Base-by-base conservation (phyloP, 1,284 basidiomycete genomes). In the Fistulinella cinereoalba region DNA sequence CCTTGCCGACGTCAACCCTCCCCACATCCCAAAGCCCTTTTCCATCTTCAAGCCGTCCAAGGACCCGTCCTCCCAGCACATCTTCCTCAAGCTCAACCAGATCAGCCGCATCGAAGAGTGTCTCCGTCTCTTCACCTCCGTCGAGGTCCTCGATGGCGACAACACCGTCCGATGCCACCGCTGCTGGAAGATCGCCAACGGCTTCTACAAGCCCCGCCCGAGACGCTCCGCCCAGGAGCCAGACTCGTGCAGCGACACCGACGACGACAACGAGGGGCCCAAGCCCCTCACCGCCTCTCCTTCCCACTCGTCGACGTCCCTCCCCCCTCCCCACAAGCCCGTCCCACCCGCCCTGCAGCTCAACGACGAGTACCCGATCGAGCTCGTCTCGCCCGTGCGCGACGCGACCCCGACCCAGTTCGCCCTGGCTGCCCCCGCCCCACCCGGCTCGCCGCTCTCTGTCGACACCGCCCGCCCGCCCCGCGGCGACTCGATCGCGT, bases 161-260 rank as follows among this genome's bases (percentile, higher is more conserved):
- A 97, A 97, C 59, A 88, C 85, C 70, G 95, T 97, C 51, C 91
- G 92, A 0, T 97, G 94, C 66, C 79, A 88, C 56, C 79, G 87
- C 47, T 97, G 94, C 70, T 97, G 94, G 94, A 91, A 92, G 70
- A 80, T 88, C 38, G 81, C 79, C 36, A 81, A 91, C 57, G 85
- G 85, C 10, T 56, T 73, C 46, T 76, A 79, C 58, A 64, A 72
- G 52, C 62, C 65, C 56, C 49, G 41, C 11, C 54, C 66, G 12
- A 58, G 66, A 45, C 65, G 50, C 24, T 67, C 63, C 9, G 68
- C 61, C 13, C 66, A 58, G 29, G 65, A 60, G 23, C 62, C 65
- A 3, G 69, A 65, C 51, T 59, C 53, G 32, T 58, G 50, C 48
- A 57, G 56, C 11, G 64, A 67, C 37, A 64, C 61, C 36, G 67